Percentiles rank a stretch among this genome's conserved stretches.
phyloP scores from a whole-genome alignment of 1,284 basidiomycete species.

The Boletus sp. region DNA sequence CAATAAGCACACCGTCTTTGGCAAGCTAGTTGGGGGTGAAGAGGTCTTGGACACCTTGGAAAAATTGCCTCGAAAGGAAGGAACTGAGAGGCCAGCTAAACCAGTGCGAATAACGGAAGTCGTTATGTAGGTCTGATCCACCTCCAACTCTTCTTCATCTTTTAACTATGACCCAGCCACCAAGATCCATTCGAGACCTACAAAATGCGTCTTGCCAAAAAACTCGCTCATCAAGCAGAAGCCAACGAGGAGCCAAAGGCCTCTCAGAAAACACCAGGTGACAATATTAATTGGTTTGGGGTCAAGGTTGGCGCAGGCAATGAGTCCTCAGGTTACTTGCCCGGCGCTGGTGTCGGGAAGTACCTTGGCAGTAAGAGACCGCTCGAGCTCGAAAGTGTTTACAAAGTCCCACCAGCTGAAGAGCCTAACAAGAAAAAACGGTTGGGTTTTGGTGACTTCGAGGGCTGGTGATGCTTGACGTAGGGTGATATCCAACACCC shows the following conservation, averaged over 20 bases:
- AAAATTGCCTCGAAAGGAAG: constrained; percentile 73
- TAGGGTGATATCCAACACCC: not conserved
- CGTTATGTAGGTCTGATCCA: constrained; percentile 54
- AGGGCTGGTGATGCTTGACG: constrained; percentile 52
- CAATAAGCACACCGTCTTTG: constrained; percentile 93
- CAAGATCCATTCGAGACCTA: constrained; percentile 87
- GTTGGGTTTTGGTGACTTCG: constrained; percentile 78
- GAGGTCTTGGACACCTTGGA: constrained; percentile 86
- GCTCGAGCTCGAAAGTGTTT: constrained; percentile 23
- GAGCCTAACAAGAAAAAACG: constrained; percentile 69
- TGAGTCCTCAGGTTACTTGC: constrained; percentile 29
- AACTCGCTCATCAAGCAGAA: constrained; percentile 64
- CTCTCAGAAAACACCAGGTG: constrained; percentile 46
- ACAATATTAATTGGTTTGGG: constrained; percentile 83
- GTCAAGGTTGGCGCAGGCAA: constrained; percentile 58
- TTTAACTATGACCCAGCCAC: constrained; percentile 43
- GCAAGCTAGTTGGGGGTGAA: constrained; percentile 92
- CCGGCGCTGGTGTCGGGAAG: constrained; percentile 50
- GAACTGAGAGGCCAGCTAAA: constrained; percentile 83
- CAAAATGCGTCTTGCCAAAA: constrained; percentile 70
- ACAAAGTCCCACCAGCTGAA: constrained; percentile 28
- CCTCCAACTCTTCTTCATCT: not conserved
- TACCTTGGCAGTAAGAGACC: constrained; percentile 60
- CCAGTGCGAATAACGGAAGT: constrained; percentile 76
- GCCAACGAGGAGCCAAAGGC: constrained; percentile 30